A percentile compares a stretch with the other conserved stretches of the same genome.
Evolutionary conservation across 2,329 filamentous ascomycete species (phyloP).

Genomic region (Monosporascus cannonballus): DNA sequence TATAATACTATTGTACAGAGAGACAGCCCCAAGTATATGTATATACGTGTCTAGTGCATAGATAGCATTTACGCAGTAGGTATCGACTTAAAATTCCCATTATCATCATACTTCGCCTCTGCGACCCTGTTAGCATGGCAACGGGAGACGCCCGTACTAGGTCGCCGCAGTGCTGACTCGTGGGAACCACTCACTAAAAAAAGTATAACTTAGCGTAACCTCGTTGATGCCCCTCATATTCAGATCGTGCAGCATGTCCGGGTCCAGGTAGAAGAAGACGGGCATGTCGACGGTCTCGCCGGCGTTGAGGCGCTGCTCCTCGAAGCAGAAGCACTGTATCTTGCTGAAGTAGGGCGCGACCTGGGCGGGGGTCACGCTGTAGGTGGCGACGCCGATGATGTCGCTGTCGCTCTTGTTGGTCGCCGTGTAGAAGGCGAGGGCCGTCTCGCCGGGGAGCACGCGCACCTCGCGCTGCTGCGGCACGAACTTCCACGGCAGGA

Average conservation of each 20-base stretch:
- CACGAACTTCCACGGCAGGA: constrained; percentile 94
- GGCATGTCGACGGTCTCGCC: constrained; percentile 99
- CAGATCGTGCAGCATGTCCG: constrained; percentile 84
- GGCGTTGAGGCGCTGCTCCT: constrained; percentile 89
- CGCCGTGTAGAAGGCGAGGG: constrained; percentile 94
- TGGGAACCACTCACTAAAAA: constrained; percentile 71
- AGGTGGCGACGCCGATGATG: constrained; percentile 97
- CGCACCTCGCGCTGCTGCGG: constrained; percentile 96
- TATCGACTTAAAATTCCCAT: constrained; percentile 55
- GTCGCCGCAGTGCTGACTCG: too few species aligned
- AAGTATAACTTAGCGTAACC: constrained; percentile 93
- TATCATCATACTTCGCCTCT: constrained; percentile 82
- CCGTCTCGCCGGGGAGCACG: constrained; percentile 92
- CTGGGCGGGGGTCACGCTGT: constrained; percentile 92
- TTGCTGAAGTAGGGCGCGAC: constrained; percentile 98
- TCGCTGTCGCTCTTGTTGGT: constrained; percentile 86
- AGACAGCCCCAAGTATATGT: background rate
- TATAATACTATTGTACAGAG: background rate
- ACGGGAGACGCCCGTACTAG: too few species aligned
- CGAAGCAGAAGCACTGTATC: constrained; percentile 99
- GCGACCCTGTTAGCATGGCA: constrained; percentile 10
- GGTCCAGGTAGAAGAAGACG: constrained; percentile 98
- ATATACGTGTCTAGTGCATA: constrained; percentile 3
- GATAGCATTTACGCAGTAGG: constrained; percentile 5
- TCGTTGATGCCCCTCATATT: constrained; percentile 94